Evolutionary conservation across 257 asterid genomes (phyloP).

Genomic region (Nicotiana otophora): DNA sequence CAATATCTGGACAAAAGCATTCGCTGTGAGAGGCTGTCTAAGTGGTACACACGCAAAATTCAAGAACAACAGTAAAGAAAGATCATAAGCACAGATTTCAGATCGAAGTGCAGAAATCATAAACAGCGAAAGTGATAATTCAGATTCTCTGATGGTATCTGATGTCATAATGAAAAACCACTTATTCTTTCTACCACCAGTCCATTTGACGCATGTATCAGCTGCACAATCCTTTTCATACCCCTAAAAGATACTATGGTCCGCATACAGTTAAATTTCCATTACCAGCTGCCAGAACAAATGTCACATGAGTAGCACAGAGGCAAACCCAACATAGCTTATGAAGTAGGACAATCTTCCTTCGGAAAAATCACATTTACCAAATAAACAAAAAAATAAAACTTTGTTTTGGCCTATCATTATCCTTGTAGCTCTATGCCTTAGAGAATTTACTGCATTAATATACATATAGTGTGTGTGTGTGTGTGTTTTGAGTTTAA

Average conservation of each 20-base stretch:
- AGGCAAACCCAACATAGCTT: background rate
- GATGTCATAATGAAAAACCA: background rate
- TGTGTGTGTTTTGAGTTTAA: too few species aligned
- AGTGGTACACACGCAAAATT: background rate
- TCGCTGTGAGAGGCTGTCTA: background rate
- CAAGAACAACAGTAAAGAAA: background rate
- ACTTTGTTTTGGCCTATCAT: background rate
- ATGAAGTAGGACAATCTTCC: background rate
- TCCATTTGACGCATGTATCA: background rate
- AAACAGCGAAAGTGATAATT: background rate
- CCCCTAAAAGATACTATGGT: background rate
- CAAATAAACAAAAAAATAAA: too few species aligned
- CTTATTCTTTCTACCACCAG: background rate
- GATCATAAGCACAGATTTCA: background rate
- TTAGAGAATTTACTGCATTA: background rate
- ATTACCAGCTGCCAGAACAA: background rate
- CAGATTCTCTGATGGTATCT: background rate
- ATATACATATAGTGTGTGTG: background rate
- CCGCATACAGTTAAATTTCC: background rate
- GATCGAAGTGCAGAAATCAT: background rate
- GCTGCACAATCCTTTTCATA: background rate
- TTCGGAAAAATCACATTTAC: background rate
- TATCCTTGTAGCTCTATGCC: background rate
- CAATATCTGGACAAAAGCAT: background rate
- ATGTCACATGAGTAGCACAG: background rate